Evolutionary conservation across 2,329 filamentous ascomycete species (phyloP), one percentile per base, ranked within the genome.

Genomic region (Pyrenochaeta sp.): DNA sequence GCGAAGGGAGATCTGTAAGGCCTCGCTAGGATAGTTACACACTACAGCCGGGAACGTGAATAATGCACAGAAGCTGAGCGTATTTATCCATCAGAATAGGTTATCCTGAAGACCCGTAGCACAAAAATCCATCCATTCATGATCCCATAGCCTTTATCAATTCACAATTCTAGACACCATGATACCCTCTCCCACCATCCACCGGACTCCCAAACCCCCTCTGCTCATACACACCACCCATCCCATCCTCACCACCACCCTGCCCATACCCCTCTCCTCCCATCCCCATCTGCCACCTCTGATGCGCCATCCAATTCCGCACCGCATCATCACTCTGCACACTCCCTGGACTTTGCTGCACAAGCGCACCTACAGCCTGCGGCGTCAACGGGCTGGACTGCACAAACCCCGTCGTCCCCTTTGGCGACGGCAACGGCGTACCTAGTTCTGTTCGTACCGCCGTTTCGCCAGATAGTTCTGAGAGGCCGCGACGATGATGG

Each of bases 391-490:
- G 12, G n/a, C 28, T 47, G 28, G 19, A 28, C 27, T 45, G 50
- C n/a, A 37, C 9, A 28, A 44, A 47, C 19, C 15, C 32, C 25
- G 32, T 37, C 46, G 46, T 30, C 27, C 8, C 40, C 19, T 49
- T 42, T 13, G 50, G 55, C 15, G 55, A 45, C 6, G 25, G 39
- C 9, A 45, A 12, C 10, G 54, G 50, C 15, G 44, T 53, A n/a
- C 55, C 57, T 7, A 61, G 50, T 36, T 63, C 61, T 3, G 52
- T 45, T 28, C 34, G 45, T 1, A 51, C 30, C 25, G 45, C 39
- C 2, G 52, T 58, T 9, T 61, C 61, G n/a, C 61, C 58, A 1
- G 60, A 57, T 15, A 59, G 37, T 43, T 61, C 57, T 9, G 54
- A 58, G 6, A 45, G 5, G n/a, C 49, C 36, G 30, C 52, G 54